phyloP scores from a whole-genome alignment of 441 rosid genomes.

The Brassica balearica region DNA sequence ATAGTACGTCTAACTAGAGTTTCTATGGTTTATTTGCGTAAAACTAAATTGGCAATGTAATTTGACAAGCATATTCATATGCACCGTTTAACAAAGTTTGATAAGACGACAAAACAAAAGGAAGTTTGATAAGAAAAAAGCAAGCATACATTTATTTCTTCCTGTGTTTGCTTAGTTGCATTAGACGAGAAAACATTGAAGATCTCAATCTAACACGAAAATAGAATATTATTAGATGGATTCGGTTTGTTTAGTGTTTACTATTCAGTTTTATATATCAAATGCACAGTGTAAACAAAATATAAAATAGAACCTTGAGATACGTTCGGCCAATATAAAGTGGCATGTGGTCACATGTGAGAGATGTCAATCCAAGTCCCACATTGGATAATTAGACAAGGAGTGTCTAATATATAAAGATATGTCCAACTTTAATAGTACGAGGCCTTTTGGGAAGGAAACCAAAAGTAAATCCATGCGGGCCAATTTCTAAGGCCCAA shows the following conservation, averaged over 20 bases:
- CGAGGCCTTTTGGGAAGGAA: no score
- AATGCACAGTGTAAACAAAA: constrained; percentile 5
- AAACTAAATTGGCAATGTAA: neutral
- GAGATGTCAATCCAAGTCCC: no score
- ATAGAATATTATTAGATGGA: neutral
- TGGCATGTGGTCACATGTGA: constrained; percentile 75
- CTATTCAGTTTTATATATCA: neutral
- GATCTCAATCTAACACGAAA: constrained; percentile 14
- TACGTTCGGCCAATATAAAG: constrained; percentile 41
- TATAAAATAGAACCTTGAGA: constrained; percentile 30
- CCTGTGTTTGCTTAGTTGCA: constrained; percentile 10
- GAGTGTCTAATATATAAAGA: no score
- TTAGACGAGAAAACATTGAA: constrained; percentile 26
- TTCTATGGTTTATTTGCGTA: neutral
- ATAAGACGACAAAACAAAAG: constrained; percentile 8
- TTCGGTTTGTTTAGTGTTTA: neutral
- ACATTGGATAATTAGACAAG: no score
- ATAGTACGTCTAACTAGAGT: neutral
- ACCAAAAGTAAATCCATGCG: no score
- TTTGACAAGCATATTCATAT: constrained; percentile 8
- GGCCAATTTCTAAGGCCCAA: no score
- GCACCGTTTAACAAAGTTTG: neutral
- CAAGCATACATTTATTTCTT: neutral
- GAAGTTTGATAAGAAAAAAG: constrained; percentile 5
- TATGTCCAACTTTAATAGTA: no score